Evolutionary conservation across 2,329 filamentous ascomycete genomes (phyloP), one percentile per base, ranked within the genome.

Genomic region (Fusarium kyushuense): DNA sequence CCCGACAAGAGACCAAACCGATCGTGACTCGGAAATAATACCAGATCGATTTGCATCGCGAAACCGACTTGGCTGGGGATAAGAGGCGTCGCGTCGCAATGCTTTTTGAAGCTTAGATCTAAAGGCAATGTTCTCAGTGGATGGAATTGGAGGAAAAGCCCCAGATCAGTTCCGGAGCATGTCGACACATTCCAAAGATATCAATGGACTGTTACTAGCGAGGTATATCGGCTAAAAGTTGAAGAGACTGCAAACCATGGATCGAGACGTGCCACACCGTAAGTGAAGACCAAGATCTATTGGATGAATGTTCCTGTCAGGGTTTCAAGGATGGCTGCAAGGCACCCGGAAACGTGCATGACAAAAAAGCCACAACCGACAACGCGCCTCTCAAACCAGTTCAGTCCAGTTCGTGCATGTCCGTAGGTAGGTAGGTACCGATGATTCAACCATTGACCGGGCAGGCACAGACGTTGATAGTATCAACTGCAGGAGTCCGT

Each of bases 291-390:
- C 47, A 49, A 19, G n/a, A 54, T 57, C 32, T 40, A 45, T 48
- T 63, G 58, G 52, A 43, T 41, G 56, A 36, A 40, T 29, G 27
- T 27, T 61, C 51, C 45, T 43, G 41, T 52, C 59, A 42, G 46
- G 53, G 51, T 42, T 46, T 51, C 52, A 49, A 16, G n/a, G 42
- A 57, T 40, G 41, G 47, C 65, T 53, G 47, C 42, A 61, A 63
- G 54, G 66, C 49, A 69, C 62, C 65, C 62, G 53, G 56, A 67
- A 69, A 46, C 65, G 62, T 64, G 66, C 67, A 69, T 60, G 43
- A 21, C 38, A 35, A 33, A 48, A 42, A 67, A 69, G 67, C 66
- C 67, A 70, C 67, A 59, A 43, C 67, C 62, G 63, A 56, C 62
- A 63, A 56, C 40, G 10, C 66, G 66, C 66, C 66, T 57, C 56